Evolutionary conservation across 768 basidiomycete genomes (phyloP), one percentile per base, ranked within the genome.

Genomic region (Suillus cothurnatus): DNA sequence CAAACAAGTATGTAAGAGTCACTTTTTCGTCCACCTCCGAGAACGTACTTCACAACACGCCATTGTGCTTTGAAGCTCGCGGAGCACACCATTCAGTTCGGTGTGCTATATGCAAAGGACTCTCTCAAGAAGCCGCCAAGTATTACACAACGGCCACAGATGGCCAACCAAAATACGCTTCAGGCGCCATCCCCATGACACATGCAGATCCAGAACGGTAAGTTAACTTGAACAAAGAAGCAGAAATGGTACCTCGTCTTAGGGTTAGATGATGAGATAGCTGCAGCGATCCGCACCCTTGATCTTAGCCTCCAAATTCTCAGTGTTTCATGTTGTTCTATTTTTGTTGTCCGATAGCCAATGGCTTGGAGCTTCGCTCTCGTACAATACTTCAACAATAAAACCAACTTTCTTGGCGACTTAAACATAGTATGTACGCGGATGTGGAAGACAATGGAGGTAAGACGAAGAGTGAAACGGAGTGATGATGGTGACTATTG

Each of bases 21-120:
- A n/a, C n/a, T n/a, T 45, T 31, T 56, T 11, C 23, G 12, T 8
- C 11, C 47, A 2, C 9, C 47, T 15, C 52, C 34, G 9, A 34
- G 34, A 34, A 34, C 49, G 66, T 57, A 61, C 60, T 31, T 52
- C 4, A 49, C 4, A 31, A 3, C 41, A 50, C 34, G 12, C 31
- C 5, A 6, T 50, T 59, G 95, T 89, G 93, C 19, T 0, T 76
- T 96, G 52, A 99, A 98, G 81, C 81, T 98, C n/a, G 95, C 95
- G 28, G 97, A 99, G 72, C 86, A 95, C 58, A 91, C 96, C 0
- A 88, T 99, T 47, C 95, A 98, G 73, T 97, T 93, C 71, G 91
- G 95, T 0, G 88, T 92, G 4, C 83, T 88, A 19, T 93, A 96
- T 69, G 86, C 87, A 1, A 86, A 91, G 70, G 91, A 89, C 1